These are phyloP conservation scores for Luvunga scandens DNA, from an alignment of 345 rosid species.

Conservation along the genomic window DNA sequence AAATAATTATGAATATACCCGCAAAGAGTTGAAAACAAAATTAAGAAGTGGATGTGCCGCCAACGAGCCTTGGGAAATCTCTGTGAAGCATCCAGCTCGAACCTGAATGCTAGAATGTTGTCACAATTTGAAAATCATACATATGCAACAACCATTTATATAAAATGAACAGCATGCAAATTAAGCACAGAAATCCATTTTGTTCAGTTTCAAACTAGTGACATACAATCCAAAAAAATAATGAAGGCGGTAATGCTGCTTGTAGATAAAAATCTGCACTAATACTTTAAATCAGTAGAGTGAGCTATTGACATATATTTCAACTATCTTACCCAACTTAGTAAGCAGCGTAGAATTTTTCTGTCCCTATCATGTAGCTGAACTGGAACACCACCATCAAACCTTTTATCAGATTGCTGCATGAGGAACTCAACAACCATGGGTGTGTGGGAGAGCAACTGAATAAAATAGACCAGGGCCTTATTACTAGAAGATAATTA, in stretches of 20 bases:
- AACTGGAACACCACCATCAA: constrained; percentile 30
- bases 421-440: constrained; percentile 86
- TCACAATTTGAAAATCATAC: constrained; percentile 4
- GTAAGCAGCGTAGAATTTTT: constrained; percentile 82
- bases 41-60: constrained; percentile 81
- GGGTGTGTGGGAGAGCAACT: constrained; percentile 82
- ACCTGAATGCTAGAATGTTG: constrained; percentile 46
- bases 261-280: background rate
- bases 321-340: constrained; percentile 85
- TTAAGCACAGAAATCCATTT: background rate
- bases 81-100: constrained; percentile 93
- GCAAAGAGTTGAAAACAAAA: constrained; percentile 75
- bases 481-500: constrained; percentile 4
- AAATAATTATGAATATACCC: constrained; percentile 38
- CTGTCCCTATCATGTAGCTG: constrained; percentile 63
- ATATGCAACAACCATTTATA: background rate
- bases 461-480: constrained; percentile 19
- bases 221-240: background rate
- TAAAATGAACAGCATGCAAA: background rate
- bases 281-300: background rate
- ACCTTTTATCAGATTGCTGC: constrained; percentile 71
- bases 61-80: constrained; percentile 70
- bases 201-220: background rate
- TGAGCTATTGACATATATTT: background rate
- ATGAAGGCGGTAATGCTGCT: background rate